A percentile compares a stretch with the other conserved stretches of the same genome.
Conservation (phyloP, 352 stramenopile genomes). For the Plasmopara halstedii region DNA sequence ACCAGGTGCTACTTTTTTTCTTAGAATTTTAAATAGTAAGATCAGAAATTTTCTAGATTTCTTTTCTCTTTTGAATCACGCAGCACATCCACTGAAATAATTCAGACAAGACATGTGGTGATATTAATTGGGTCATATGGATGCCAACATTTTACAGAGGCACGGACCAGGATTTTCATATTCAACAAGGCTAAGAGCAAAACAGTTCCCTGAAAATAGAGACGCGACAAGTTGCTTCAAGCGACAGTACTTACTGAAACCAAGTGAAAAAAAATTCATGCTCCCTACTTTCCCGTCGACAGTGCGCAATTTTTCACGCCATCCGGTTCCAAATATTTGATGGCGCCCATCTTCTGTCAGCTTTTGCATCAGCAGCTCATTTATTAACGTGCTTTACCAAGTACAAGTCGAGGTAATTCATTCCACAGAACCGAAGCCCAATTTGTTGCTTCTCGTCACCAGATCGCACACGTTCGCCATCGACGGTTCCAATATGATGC, state of each 20-base stretch:
- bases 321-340: constrained; percentile 24
- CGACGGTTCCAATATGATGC: constrained; percentile 22
- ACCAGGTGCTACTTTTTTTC: no score
- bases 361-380: constrained; percentile 10
- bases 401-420: constrained; percentile 5
- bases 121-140: neutral
- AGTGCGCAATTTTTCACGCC: constrained; percentile 22
- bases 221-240: neutral
- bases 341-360: constrained; percentile 1
- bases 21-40: no score
- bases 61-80: neutral
- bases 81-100: neutral
- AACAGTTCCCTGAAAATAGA: neutral
- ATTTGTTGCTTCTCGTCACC: constrained; percentile 2
- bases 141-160: neutral
- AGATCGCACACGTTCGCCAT: constrained; percentile 16
- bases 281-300: neutral
- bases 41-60: no score
- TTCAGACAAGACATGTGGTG: neutral
- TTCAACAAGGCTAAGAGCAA: no score
- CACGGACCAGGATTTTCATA: neutral
- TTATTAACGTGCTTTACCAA: constrained; percentile 16
- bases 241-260: constrained; percentile 4
- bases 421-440: neutral
- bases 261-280: constrained; percentile 1